Base-by-base conservation (phyloP, 208 protist species). In the Trypanosoma rangeli region DNA sequence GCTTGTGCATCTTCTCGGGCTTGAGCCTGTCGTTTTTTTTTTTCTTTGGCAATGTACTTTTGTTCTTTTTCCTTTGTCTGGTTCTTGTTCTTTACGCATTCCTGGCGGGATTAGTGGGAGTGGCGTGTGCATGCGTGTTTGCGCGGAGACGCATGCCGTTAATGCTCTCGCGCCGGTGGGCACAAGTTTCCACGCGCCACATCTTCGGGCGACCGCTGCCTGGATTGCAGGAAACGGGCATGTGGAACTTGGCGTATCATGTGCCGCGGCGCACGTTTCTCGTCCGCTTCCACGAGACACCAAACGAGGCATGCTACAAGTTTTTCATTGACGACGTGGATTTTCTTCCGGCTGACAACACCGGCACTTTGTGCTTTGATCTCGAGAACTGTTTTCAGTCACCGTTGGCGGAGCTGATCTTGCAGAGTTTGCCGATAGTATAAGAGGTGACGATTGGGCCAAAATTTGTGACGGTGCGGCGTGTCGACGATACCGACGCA, bases 221-320 rank as follows among this genome's bases (percentile, higher is more conserved):
- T 31, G 33, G 39, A 29, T 0, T 5, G 49, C 49, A 53, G 49
- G 20, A 24, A 26, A 35, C 53, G 29, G 46, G 46, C 44, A 49
- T 56, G 46, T 50, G 20, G 35, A 3, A 39, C 59, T 35, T 64
- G 26, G 33, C 48, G 49, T 53, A 24, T 57, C 0, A n/a, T 42
- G 22, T 48, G 33, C 0, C 74, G 74, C 26, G 56, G 49, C 64
- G 73, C 13, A 54, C 31, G 16, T 87, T 87, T 52, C 84, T 96
- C 60, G 88, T 96, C 18, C 85, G 81, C 60, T 96, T 96, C 68
- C 79, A 87, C 37, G 73, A 79, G 3, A 96, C 91, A 3, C 91
- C 91, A 4, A 96, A 96, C 68, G 83, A 90, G 24, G 75, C 76
- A 26, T 96, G 88, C 65, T 93, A 92, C 76, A 92, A 92, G 67